Evolutionary conservation across 257 asterid species (phyloP).

Genomic region (Thymus quinquecostatus): DNA sequence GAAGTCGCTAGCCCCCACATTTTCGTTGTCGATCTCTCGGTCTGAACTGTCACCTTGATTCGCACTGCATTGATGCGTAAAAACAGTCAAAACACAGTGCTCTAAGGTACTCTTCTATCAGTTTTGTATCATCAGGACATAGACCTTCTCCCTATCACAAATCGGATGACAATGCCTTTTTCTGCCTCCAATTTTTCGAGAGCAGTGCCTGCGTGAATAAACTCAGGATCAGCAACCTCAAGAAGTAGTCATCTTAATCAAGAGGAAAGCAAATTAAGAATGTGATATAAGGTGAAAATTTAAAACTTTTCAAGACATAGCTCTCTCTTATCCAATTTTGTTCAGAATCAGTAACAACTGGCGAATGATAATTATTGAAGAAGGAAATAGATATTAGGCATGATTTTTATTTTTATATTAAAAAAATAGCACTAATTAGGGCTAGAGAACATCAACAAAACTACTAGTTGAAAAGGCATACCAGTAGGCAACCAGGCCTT

Average conservation of each 20-base stretch:
- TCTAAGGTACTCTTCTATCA: slow-evolving; percentile 31
- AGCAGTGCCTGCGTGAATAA: slow-evolving; percentile 54
- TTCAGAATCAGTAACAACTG: not conserved
- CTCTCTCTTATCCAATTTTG: not conserved
- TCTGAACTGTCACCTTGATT: slow-evolving; percentile 68
- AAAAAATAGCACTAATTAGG: not conserved
- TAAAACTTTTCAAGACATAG: not conserved
- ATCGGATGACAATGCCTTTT: slow-evolving; percentile 76
- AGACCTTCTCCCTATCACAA: slow-evolving; percentile 90
- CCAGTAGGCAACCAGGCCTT: slow-evolving; percentile 94
- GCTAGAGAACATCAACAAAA: not conserved
- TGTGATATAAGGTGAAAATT: not conserved
- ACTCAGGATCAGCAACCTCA: slow-evolving; percentile 30
- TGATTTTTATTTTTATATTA: not conserved
- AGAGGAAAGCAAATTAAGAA: slow-evolving; percentile 1
- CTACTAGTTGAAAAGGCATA: slow-evolving; percentile 33
- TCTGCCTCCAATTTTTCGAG: slow-evolving; percentile 70
- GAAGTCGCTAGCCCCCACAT: slow-evolving; percentile 69
- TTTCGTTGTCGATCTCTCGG: slow-evolving; percentile 70
- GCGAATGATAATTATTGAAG: not conserved
- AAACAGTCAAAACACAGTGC: slow-evolving; percentile 41
- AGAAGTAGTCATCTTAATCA: slow-evolving; percentile 19
- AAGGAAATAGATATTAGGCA: not conserved
- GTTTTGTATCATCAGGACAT: slow-evolving; percentile 33
- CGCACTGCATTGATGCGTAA: slow-evolving; percentile 61